Evolutionary conservation across 2,329 filamentous ascomycete genomes (phyloP), one percentile per base, ranked within the genome.

Genomic region (Rugonectria rugulosa): DNA sequence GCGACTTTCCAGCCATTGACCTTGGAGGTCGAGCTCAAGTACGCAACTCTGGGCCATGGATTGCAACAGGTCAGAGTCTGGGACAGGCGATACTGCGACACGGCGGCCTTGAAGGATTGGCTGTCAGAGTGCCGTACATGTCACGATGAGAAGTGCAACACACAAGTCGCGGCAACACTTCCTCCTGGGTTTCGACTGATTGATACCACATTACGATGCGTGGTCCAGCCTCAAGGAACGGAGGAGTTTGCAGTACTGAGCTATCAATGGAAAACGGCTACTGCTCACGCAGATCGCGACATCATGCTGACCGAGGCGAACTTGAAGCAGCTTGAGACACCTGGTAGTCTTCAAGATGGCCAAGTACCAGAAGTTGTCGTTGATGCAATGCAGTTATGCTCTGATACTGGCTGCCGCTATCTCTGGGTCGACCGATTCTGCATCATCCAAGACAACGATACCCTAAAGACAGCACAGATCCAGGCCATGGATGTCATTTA

Each of bases 371-470:
- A 46, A 31, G 43, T 46, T 14, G 26, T 46, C n/a, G 29, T 29
- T 11, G 43, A 46, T 26, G 43, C 31, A 5, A 36, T 46, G n/a
- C 15, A 46, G n/a, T 31, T 46, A 24, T 24, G 27, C 5, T 21
- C 43, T 17, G 32, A 24, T 21, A 32, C 36, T 32, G 43, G 43
- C 10, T 31, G 36, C 4, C 31, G 31, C 21, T 46, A 46, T 11
- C 31, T 46, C 4, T 46, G 43, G 43, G 31, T 46, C 23, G 43
- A 46, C 32, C 31, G 43, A 19, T 11, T 46, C 11, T 46, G 43
- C 21, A 34, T 46, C 10, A 15, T 21, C 8, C 43, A 36, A 14
- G 31, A 37, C 21, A 31, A 34, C 17, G 29, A 15, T 12, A 4
- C 4, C 29, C 12, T 14, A 15, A 32, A 32, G 29, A 32, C 10